Base-by-base conservation (phyloP, 106 monocot genomes). In the Acorus calamus region DNA sequence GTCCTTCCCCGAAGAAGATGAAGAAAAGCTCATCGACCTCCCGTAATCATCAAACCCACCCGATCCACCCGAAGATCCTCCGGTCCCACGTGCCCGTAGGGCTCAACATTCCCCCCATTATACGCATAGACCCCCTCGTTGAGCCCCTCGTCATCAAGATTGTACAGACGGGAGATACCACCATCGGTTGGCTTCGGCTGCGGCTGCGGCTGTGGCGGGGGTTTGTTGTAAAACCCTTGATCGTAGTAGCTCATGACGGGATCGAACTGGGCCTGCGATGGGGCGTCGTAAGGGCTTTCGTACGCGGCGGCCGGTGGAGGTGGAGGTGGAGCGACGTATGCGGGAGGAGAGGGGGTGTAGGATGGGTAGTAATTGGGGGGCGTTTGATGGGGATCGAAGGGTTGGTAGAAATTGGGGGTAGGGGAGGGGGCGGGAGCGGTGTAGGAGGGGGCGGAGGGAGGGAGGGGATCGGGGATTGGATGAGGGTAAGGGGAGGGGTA, bases 101-200 rank as follows among this genome's bases (percentile, higher is more conserved):
- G 74, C 43, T 74, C 66, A 69, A n/a, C 78, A 80, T n/a, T 83
- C 82, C 94, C 94, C 4, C 86, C 89, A 65, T 79, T 79, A 59
- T 94, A 94, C 6, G 78, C 64, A 73, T 86, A 94, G 10, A 77
- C 86, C 6, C 89, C 94, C 10, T 86, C 86, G 11, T 78, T 77
- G 11, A 78, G 66, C 45, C 63, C 66, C 47, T 78, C 85, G 60
- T 74, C 78, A 3, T 66, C 57, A 0, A 57, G 28, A 28, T 28
- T 28, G 12, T 6, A 52, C 69, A 48, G 28, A 7, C 14, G 60
- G 63, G 14, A 11, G 66, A 52, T 76, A 77, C 1, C 46, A 63
- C 7, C 44, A 7, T 42, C 8, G 14, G 7, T 9, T 46, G 14
- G 57, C 71, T 28, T 28, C 28, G 28, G 28, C 28, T 28, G 28